Evolutionary conservation across 1,139 yeast genomes (phyloP).

Genomic region (Wickerhamomyces sp.): DNA sequence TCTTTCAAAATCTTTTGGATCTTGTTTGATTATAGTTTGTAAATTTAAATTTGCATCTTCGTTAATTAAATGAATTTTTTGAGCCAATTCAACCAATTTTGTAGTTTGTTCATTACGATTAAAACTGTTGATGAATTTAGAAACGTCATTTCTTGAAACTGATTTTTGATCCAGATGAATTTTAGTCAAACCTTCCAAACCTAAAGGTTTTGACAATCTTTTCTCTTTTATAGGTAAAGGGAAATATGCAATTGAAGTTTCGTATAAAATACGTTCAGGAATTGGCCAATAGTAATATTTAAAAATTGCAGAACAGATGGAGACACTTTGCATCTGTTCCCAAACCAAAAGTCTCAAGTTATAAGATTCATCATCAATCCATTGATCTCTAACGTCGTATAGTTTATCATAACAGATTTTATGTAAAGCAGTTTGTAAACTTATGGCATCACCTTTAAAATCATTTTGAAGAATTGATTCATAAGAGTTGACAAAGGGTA

Average conservation of each 20-base stretch:
- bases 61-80: neutral
- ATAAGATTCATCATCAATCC: conserved; percentile 21
- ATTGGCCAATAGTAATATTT: conserved; percentile 21
- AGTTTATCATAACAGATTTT: conserved; percentile 21
- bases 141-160: neutral
- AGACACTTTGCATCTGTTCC: conserved; percentile 24
- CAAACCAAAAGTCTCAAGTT: conserved; percentile 12
- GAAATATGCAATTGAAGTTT: conserved; percentile 22
- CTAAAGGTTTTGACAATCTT: conserved; percentile 16
- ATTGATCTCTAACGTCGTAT: conserved; percentile 19
- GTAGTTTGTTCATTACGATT: neutral
- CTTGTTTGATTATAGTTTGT: conserved; percentile 5
- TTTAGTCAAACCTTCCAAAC: conserved; percentile 15
- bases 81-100: neutral
- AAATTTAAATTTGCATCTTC: neutral
- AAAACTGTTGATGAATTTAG: neutral
- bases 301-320: conserved; percentile 24
- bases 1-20: conserved; percentile 12
- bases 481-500: conserved; percentile 20
- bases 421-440: conserved; percentile 11
- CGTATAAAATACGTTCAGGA: conserved; percentile 23
- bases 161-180: conserved; percentile 8
- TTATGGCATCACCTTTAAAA: conserved; percentile 12
- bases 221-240: conserved; percentile 19
- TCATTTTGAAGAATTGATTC: conserved; percentile 9